Base-by-base conservation (phyloP, 306 rosid genomes). In the Datisca glomerata region DNA sequence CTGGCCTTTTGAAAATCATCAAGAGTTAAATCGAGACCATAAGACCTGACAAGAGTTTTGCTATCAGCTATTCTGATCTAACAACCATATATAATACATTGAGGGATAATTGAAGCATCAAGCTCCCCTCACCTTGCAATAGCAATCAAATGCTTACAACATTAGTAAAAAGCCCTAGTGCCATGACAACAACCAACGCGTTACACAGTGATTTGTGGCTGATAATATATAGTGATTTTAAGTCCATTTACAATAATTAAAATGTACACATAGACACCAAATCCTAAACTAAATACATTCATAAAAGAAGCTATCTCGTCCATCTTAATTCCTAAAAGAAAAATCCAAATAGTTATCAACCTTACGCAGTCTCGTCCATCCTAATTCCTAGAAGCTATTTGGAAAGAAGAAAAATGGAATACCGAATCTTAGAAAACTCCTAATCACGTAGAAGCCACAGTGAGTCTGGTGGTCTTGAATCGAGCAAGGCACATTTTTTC, bases 1-100 rank as follows among this genome's bases (percentile, higher is more conserved):
- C 97, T 89, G 29, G 83, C 95, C 74, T 64, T 89, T 71, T 89
- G 97, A 66, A 89, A 89, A 80, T 89, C 95, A 72, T 89, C 95
- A 13, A 83, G 95, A 21, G 80, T 72, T 67, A 89, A 74, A 18
- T 74, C 76, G 43, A 89, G 59, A 52, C 86, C 95, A 56, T 79
- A 85, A 49, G 97, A 83, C 86, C 95, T 89, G 89, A 66, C 66
- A 79, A 59, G 38, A 64, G 49, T 46, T 42, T 27, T 31, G 25
- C 45, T 48, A 64, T 65, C 62, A 79, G 68, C 56, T 44, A 15
- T 57, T 54, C 52, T 33, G 37, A 23, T 24, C 25, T 46, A 39
- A 12, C 20, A 38, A 27, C 29, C 23, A 32, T n/a, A 31, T n/a
- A n/a, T n/a, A n/a, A n/a, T n/a, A 42, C 31, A 24, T 50, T 45